These are phyloP conservation scores for Ophiostoma sp. DNA, from an alignment of 2,329 filamentous ascomycete species.

Conservation along the genomic window DNA sequence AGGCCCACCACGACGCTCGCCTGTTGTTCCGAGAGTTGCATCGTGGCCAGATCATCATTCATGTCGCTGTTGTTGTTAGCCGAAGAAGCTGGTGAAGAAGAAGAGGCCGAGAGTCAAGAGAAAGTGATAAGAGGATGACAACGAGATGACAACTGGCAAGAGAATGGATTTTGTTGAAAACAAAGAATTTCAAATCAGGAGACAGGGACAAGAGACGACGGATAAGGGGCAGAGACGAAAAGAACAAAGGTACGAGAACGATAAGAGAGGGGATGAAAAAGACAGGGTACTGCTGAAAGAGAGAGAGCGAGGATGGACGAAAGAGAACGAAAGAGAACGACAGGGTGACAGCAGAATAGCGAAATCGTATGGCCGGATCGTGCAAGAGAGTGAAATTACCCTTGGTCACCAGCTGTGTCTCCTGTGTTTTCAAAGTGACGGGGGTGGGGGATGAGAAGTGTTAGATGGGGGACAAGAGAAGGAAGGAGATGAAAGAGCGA, in stretches of 20 bases:
- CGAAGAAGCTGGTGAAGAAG: neutral
- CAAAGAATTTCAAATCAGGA: neutral
- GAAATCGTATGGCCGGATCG: neutral
- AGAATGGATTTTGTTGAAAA: neutral
- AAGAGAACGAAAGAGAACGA: neutral
- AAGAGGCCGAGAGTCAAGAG: neutral
- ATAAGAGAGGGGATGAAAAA: neutral
- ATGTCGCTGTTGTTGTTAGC: slow-evolving; percentile 7
- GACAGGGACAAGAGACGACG: neutral
- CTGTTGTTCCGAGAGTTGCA: slow-evolving; percentile 40
- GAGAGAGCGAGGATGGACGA: neutral
- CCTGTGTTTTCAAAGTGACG: slow-evolving; percentile 5
- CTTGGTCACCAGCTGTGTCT: neutral
- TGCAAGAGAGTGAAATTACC: neutral
- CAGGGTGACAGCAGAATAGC: neutral
- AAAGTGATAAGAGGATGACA: neutral
- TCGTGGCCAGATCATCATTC: slow-evolving; percentile 24
- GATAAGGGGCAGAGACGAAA: neutral
- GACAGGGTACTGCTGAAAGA: neutral
- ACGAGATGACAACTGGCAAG: neutral
- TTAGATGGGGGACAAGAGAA: neutral
- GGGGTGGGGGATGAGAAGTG: neutral
- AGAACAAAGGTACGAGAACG: neutral
- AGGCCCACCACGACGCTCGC: slow-evolving; percentile 47
- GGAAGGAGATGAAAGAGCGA: neutral